phyloP scores from a whole-genome alignment of 2,329 filamentous ascomycete genomes.

The Fusarium sp. region DNA sequence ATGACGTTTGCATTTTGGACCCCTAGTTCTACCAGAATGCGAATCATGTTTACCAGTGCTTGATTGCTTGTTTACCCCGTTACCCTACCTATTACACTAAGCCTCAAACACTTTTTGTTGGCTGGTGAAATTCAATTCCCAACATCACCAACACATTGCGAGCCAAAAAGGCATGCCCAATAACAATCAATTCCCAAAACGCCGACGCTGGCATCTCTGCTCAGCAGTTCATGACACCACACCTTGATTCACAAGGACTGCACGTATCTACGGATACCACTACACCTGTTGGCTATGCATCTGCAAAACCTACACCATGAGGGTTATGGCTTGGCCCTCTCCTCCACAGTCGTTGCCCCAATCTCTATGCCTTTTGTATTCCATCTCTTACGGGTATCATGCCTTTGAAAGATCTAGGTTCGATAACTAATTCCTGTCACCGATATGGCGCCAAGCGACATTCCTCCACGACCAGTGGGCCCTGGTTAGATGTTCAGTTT shows the following conservation, averaged over 20 bases:
- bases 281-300: conserved; percentile 1
- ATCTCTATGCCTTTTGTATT: conserved; percentile 1
- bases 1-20: conserved; percentile 34
- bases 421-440: neutral
- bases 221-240: conserved; percentile 11
- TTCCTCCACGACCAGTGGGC: neutral
- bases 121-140: neutral
- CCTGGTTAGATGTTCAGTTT: conserved; percentile 4
- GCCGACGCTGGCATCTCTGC: conserved; percentile 21
- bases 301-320: neutral
- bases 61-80: neutral
- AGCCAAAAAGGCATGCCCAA: neutral
- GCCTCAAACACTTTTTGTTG: neutral
- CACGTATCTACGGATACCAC: neutral
- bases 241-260: conserved; percentile 1
- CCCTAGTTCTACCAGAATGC: conserved; percentile 11
- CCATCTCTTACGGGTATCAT: conserved; percentile 16
- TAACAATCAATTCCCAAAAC: conserved; percentile 30
- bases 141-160: neutral
- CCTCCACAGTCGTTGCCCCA: neutral
- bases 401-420: conserved; percentile 6
- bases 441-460: neutral
- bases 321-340: neutral
- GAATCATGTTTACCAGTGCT: neutral
- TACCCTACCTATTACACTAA: conserved; percentile 17